Evolutionary conservation across 768 basidiomycete genomes (phyloP).

Genomic region (Suillus variegatus): DNA sequence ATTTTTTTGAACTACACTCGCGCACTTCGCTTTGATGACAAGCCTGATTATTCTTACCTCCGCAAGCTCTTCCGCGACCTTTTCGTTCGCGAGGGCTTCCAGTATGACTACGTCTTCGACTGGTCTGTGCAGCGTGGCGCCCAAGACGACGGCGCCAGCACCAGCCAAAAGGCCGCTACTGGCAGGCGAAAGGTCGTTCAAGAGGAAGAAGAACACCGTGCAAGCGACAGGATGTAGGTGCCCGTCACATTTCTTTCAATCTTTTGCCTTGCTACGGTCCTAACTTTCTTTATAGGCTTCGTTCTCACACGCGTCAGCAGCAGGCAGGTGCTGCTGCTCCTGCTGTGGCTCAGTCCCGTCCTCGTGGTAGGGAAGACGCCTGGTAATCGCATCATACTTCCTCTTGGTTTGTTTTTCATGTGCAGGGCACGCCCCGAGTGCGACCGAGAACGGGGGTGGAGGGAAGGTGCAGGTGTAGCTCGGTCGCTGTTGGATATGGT

Average conservation of each 20-base stretch:
- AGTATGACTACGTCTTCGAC: slow-evolving; percentile 99
- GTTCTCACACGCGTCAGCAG: slow-evolving; percentile 84
- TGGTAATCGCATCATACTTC: slow-evolving; percentile 39
- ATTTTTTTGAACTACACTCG: slow-evolving; percentile 99
- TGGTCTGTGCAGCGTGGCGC: slow-evolving; percentile 88
- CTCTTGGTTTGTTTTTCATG: slow-evolving; percentile 31
- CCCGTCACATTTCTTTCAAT: slow-evolving; percentile 19
- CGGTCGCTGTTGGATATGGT: slow-evolving; percentile 36
- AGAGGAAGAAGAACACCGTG: slow-evolving; percentile 82
- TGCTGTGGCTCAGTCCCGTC: slow-evolving; percentile 47
- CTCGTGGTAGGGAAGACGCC: slow-evolving; percentile 44
- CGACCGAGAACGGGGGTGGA: slow-evolving; percentile 44
- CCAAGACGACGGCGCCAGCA: slow-evolving; percentile 64
- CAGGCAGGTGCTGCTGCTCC: slow-evolving; percentile 51
- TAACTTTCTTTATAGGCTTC: slow-evolving; percentile 56
- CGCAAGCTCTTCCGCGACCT: slow-evolving; percentile 99
- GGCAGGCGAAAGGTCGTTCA: slow-evolving; percentile 80
- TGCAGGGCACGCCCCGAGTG: slow-evolving; percentile 44
- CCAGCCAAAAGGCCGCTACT: slow-evolving; percentile 61
- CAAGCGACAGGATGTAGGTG: slow-evolving; percentile 81
- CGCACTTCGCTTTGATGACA: slow-evolving; percentile 98
- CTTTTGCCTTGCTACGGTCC: slow-evolving; percentile 13
- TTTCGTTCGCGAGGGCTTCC: slow-evolving; percentile 95
- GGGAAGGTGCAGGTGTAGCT: slow-evolving; percentile 34
- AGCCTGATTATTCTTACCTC: slow-evolving; percentile 99